Percentiles rank a stretch among this genome's conserved stretches.
Evolutionary conservation across 1,284 basidiomycete species (phyloP).

Genomic region (Leccinum subfulvum): DNA sequence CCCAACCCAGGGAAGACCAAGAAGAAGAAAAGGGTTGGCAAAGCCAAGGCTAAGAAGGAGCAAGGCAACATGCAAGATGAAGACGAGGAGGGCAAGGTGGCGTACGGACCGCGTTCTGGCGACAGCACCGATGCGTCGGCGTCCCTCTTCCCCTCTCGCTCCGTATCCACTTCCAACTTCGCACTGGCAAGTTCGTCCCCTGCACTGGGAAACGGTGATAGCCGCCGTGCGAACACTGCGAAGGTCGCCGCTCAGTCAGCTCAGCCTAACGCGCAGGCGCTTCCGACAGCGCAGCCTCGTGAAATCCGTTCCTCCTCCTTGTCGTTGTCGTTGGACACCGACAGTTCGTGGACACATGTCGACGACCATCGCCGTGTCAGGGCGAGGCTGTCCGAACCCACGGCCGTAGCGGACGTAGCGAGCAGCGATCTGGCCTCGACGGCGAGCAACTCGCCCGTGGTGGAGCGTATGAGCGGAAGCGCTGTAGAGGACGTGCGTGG

Average conservation of each 20-base stretch:
- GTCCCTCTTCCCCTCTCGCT: not conserved
- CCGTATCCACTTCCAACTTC: slow-evolving; percentile 4
- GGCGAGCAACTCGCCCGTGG: slow-evolving; percentile 52
- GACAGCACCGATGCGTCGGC: slow-evolving; percentile 21
- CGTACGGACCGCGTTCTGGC: slow-evolving; percentile 6
- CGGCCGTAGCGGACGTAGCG: slow-evolving; percentile 35
- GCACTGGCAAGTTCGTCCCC: slow-evolving; percentile 2
- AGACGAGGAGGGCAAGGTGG: not conserved
- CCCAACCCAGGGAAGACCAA: slow-evolving; percentile 44
- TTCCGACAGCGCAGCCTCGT: slow-evolving; percentile 5
- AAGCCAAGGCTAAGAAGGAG: slow-evolving; percentile 36
- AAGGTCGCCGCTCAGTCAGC: not conserved
- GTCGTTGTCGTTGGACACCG: slow-evolving; percentile 34
- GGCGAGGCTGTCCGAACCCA: slow-evolving; percentile 6
- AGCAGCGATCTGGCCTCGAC: slow-evolving; percentile 56
- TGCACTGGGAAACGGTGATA: not conserved
- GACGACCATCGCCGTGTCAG: slow-evolving; percentile 29
- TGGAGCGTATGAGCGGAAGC: slow-evolving; percentile 42
- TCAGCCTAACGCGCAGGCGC: slow-evolving; percentile 1
- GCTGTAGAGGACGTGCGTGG: slow-evolving; percentile 27
- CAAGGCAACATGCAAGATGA: slow-evolving; percentile 15
- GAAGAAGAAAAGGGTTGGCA: slow-evolving; percentile 40
- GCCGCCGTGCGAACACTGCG: slow-evolving; percentile 2
- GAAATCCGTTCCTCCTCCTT: slow-evolving; percentile 10
- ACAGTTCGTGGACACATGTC: slow-evolving; percentile 52